phyloP scores from a whole-genome alignment of 768 basidiomycete genomes.

The Gloeopeniophorella convolvens region DNA sequence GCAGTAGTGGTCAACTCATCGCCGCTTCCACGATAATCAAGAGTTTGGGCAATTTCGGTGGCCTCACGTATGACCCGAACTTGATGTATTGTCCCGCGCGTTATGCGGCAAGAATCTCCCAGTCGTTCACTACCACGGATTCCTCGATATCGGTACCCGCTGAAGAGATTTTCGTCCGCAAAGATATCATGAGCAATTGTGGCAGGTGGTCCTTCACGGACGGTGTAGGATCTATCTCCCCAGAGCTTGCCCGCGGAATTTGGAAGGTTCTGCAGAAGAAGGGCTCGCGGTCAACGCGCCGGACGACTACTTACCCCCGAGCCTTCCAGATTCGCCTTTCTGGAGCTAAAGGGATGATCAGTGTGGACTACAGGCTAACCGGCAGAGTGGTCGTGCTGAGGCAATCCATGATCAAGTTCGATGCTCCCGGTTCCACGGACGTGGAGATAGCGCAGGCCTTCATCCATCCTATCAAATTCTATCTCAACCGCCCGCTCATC shows the following conservation, averaged over 20 bases:
- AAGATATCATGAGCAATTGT: slow-evolving; percentile 41
- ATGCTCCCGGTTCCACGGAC: slow-evolving; percentile 36
- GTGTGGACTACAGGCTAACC: slow-evolving; percentile 46
- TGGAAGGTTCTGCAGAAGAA: slow-evolving; percentile 35
- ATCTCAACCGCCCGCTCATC: slow-evolving; percentile 56
- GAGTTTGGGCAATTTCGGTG: slow-evolving; percentile 48
- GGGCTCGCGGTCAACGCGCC: slow-evolving; percentile 30
- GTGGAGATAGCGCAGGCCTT: slow-evolving; percentile 65
- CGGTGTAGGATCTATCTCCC: slow-evolving; percentile 61
- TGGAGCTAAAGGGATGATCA: slow-evolving; percentile 62
- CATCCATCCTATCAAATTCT: slow-evolving; percentile 51
- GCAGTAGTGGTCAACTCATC: slow-evolving; percentile 24
- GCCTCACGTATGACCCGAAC: slow-evolving; percentile 36
- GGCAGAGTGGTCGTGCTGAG: slow-evolving; percentile 48
- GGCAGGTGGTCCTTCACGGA: slow-evolving; percentile 53
- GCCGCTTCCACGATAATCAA: slow-evolving; percentile 46
- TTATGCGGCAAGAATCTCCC: slow-evolving; percentile 65
- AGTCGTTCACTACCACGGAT: slow-evolving; percentile 72
- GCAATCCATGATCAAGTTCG: slow-evolving; percentile 66
- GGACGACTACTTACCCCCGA: slow-evolving; percentile 34
- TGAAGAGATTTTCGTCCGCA: slow-evolving; percentile 35
- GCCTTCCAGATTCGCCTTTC: slow-evolving; percentile 56
- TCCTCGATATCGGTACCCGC: slow-evolving; percentile 39
- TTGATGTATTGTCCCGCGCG: slow-evolving; percentile 60
- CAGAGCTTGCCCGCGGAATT: slow-evolving; percentile 45